These are phyloP conservation scores for Paecilomyces sp. DNA, from an alignment of 2,329 filamentous ascomycete species.

Conservation along the genomic window DNA sequence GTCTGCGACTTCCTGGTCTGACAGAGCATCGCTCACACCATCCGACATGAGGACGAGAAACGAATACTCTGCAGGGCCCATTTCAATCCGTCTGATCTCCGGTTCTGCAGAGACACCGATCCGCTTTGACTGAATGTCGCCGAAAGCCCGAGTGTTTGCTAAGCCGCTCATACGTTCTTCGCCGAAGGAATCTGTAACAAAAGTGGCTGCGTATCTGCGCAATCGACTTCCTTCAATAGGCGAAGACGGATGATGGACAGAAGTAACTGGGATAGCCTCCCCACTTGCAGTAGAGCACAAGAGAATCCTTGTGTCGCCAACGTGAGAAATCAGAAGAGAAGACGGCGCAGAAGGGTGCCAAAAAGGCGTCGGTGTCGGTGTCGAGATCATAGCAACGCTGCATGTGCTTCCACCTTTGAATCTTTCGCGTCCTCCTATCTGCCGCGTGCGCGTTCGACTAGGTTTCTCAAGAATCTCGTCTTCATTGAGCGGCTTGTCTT, in stretches of 20 bases:
- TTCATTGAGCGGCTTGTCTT: conserved; percentile 73
- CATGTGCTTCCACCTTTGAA: conserved; percentile 94
- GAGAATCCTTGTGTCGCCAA: conserved; percentile 86
- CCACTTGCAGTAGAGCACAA: conserved; percentile 83
- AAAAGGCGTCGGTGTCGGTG: conserved; percentile 83
- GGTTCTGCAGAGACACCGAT: conserved; percentile 93
- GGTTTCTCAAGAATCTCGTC: conserved; percentile 72
- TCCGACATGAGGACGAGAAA: conserved; percentile 87
- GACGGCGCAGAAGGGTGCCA: conserved; percentile 87
- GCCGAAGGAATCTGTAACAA: conserved; percentile 93
- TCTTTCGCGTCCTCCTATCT: conserved; percentile 65
- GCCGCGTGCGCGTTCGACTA: conserved; percentile 34
- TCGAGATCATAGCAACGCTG: conserved; percentile 83
- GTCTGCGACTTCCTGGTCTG: conserved; percentile 93
- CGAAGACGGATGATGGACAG: conserved; percentile 85
- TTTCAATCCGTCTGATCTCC: conserved; percentile 71
- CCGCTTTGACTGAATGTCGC: conserved; percentile 84
- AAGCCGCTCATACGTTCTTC: conserved; percentile 92
- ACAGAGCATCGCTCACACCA: conserved; percentile 76
- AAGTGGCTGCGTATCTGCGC: conserved; percentile 75
- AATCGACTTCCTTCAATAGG: conserved; percentile 77
- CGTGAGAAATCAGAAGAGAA: conserved; percentile 79
- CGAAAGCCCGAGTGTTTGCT: conserved; percentile 90
- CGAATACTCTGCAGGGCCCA: conserved; percentile 75
- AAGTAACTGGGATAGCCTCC: conserved; percentile 70